Evolutionary conservation across 1,139 yeast species (phyloP).

Genomic region (Nakaseomyces sp.): DNA sequence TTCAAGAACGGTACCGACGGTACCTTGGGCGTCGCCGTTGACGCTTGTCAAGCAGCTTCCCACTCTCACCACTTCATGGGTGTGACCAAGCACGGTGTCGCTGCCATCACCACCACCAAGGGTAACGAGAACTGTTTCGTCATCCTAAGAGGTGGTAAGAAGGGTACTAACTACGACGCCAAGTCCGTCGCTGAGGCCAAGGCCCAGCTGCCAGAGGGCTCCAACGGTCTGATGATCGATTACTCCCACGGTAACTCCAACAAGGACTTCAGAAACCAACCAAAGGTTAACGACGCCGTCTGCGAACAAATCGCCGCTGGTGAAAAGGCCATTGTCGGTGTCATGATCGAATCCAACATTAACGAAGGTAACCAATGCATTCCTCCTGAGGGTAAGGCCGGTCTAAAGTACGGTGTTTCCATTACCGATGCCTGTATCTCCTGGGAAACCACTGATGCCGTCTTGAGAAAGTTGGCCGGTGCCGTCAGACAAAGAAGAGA

Average conservation of each 20-base stretch:
- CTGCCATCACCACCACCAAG: conserved; percentile 90
- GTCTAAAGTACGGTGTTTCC: conserved; percentile 88
- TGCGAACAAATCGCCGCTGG: conserved; percentile 78
- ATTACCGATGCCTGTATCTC: conserved; percentile 95
- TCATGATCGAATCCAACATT: conserved; percentile 92
- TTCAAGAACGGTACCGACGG: conserved; percentile 99
- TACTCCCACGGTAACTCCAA: conserved; percentile 96
- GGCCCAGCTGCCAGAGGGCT: conserved; percentile 40
- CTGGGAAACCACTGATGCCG: conserved; percentile 80
- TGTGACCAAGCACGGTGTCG: conserved; percentile 92
- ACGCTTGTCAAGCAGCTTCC: conserved; percentile 87
- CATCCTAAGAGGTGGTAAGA: conserved; percentile 91
- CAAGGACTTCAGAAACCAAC: conserved; percentile 92
- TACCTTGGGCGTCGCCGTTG: conserved; percentile 83
- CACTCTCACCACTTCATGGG: conserved; percentile 94
- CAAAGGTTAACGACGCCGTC: conserved; percentile 70
- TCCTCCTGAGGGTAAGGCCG: conserved; percentile 62
- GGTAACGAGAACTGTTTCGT: conserved; percentile 88
- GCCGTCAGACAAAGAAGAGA: conserved; percentile 78
- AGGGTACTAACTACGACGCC: conserved; percentile 86
- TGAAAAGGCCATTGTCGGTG: conserved; percentile 73
- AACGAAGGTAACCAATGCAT: conserved; percentile 87
- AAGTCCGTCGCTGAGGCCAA: conserved; percentile 70
- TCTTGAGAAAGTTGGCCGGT: conserved; percentile 66
- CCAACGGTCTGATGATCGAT: conserved; percentile 72